phyloP scores from a whole-genome alignment of 78 protist genomes.

The Polysphondylium violaceum region DNA sequence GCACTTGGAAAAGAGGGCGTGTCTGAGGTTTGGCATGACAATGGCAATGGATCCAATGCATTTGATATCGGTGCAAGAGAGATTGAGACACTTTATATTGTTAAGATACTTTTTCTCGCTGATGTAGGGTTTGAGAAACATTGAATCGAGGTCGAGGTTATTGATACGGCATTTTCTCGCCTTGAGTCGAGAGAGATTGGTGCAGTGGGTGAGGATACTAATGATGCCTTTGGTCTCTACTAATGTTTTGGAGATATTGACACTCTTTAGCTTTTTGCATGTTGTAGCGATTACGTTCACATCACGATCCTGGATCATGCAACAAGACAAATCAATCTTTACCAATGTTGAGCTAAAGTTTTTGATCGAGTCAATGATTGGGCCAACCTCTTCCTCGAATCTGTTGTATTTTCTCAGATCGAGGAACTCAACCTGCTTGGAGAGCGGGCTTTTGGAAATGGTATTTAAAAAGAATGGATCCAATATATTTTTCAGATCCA shows the following conservation, averaged over 20 bases:
- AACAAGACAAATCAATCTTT: background rate
- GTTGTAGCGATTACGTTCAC: background rate
- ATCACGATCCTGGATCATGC: background rate
- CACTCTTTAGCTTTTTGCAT: background rate
- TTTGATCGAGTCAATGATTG: background rate
- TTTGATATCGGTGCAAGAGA: conserved; percentile 6
- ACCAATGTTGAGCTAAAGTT: background rate
- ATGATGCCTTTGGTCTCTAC: conserved; percentile 6
- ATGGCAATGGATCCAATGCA: background rate
- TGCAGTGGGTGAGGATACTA: background rate
- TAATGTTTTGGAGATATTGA: conserved; percentile 36
- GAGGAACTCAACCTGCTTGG: background rate
- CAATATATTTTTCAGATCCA: no score
- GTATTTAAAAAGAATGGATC: no score
- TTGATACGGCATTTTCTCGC: conserved; percentile 3
- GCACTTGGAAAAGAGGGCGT: conserved; percentile 20
- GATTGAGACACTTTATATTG: conserved; percentile 15
- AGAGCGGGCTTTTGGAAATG: background rate
- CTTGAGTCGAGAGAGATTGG: background rate
- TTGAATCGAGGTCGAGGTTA: background rate
- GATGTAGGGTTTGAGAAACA: background rate
- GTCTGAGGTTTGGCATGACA: conserved; percentile 15
- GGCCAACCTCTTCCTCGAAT: background rate
- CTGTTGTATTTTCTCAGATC: no score
- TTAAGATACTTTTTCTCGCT: background rate